Percentiles rank a stretch among this genome's conserved stretches.
Evolutionary conservation across 2,329 filamentous ascomycete species (phyloP).

Genomic region (Escovopsis weberi): DNA sequence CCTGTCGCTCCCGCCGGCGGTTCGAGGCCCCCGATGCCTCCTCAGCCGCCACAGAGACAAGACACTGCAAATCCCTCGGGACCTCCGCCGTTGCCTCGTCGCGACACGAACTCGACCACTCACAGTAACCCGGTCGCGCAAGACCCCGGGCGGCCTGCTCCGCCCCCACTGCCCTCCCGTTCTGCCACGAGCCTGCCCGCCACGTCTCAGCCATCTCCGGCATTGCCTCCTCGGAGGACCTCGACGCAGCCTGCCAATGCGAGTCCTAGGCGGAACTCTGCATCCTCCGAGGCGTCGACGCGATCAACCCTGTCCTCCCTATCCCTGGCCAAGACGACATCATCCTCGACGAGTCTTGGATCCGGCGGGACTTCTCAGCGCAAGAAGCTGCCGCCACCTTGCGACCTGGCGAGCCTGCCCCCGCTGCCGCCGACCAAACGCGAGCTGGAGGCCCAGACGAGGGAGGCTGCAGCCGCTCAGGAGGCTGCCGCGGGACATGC

Average conservation of each 20-base stretch:
- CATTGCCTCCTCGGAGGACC: slow-evolving; percentile 34
- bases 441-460: slow-evolving; percentile 31
- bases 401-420: slow-evolving; percentile 42
- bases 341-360: slow-evolving; percentile 33
- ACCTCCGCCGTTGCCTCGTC: slow-evolving; percentile 23
- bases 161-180: slow-evolving; percentile 21
- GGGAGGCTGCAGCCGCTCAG: slow-evolving; percentile 2
- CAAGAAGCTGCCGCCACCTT: slow-evolving; percentile 40
- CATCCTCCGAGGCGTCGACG: slow-evolving; percentile 42
- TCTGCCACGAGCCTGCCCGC: slow-evolving; percentile 5
- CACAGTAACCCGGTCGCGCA: background rate
- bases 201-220: slow-evolving; percentile 24
- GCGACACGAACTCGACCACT: slow-evolving; percentile 11
- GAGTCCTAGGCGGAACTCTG: slow-evolving; percentile 35
- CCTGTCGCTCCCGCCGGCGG: slow-evolving; percentile 15
- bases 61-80: slow-evolving; percentile 9
- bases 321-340: slow-evolving; percentile 30
- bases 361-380: slow-evolving; percentile 28
- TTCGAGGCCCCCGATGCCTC: slow-evolving; percentile 15
- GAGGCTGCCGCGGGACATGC: slow-evolving; percentile 1
- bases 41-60: slow-evolving; percentile 25
- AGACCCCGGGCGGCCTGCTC: slow-evolving; percentile 10
- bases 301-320: slow-evolving; percentile 38
- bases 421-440: slow-evolving; percentile 40
- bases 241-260: slow-evolving; percentile 25